These are phyloP conservation scores for Sclerotinia trifoliorum DNA, from an alignment of 2,329 filamentous ascomycete genomes.

Conservation along the genomic window DNA sequence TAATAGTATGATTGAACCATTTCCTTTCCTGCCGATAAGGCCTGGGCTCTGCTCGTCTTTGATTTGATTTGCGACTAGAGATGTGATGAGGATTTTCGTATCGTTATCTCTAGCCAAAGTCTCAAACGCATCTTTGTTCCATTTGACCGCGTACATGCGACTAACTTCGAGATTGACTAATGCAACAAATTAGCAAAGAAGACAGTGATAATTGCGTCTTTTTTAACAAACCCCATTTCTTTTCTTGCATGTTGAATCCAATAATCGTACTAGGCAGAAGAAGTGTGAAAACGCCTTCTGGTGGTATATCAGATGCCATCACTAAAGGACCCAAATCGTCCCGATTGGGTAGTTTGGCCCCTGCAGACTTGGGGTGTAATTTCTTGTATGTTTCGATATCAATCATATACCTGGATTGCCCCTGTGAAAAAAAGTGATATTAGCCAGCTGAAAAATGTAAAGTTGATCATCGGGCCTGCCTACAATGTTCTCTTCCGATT, in stretches of 20 bases:
- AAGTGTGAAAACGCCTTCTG: conserved; percentile 20
- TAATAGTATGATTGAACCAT: conserved; percentile 16
- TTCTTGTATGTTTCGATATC: conserved; percentile 21
- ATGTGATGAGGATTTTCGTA: conserved; percentile 15
- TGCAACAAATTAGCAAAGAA: background rate
- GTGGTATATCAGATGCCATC: conserved; percentile 18
- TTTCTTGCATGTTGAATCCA: conserved; percentile 20
- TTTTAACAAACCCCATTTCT: conserved; percentile 20
- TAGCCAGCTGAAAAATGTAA: background rate
- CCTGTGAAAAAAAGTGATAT: background rate
- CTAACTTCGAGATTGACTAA: conserved; percentile 20
- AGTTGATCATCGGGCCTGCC: background rate
- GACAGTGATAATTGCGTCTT: too few species aligned
- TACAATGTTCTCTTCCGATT: conserved; percentile 3
- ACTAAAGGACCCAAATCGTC: conserved; percentile 16
- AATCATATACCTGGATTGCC: conserved; percentile 22
- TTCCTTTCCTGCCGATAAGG: conserved; percentile 3
- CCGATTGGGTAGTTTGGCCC: background rate
- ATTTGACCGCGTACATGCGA: conserved; percentile 22
- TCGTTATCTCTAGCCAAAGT: conserved; percentile 11
- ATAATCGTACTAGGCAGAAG: conserved; percentile 13
- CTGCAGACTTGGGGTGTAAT: background rate
- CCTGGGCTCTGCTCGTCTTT: conserved; percentile 11
- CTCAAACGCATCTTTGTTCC: conserved; percentile 21
- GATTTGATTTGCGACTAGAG: conserved; percentile 21